phyloP scores from a whole-genome alignment of 805 yeast species.

The Dipodascus geniculatus region DNA sequence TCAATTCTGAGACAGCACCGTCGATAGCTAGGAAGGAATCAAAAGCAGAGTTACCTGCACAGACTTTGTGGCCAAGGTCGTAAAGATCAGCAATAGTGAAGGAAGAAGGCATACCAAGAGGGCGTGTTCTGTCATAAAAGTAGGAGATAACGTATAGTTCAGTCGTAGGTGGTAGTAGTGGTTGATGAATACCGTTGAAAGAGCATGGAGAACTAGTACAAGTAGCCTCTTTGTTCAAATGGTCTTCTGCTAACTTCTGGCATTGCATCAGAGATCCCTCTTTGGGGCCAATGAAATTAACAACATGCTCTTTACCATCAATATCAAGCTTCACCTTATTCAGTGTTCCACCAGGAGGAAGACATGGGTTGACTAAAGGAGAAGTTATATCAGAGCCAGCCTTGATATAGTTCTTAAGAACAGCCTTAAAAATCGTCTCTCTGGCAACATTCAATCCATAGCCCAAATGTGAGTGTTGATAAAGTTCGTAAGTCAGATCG shows the following conservation, averaged over 20 bases:
- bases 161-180: slow-evolving; percentile 62
- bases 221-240: slow-evolving; percentile 69
- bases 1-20: slow-evolving; percentile 53
- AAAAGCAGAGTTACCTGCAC: slow-evolving; percentile 76
- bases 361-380: slow-evolving; percentile 66
- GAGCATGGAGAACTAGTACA: slow-evolving; percentile 80
- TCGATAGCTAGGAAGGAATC: slow-evolving; percentile 53
- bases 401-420: slow-evolving; percentile 38
- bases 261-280: slow-evolving; percentile 72
- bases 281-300: slow-evolving; percentile 55
- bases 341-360: slow-evolving; percentile 66
- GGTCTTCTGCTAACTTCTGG: slow-evolving; percentile 67
- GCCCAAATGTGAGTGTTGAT: slow-evolving; percentile 92
- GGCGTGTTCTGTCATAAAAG: slow-evolving; percentile 89
- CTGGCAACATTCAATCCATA: slow-evolving; percentile 94
- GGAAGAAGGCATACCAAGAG: slow-evolving; percentile 87
- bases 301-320: slow-evolving; percentile 31
- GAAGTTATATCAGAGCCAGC: slow-evolving; percentile 25
- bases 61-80: slow-evolving; percentile 73
- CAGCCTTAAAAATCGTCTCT: slow-evolving; percentile 57
- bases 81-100: slow-evolving; percentile 77
- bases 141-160: slow-evolving; percentile 88
- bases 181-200: slow-evolving; percentile 96
- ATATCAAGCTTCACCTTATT: slow-evolving; percentile 49
- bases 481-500: slow-evolving; percentile 62